phyloP scores from a whole-genome alignment of 2,329 filamentous ascomycete species.

The Fusarium sp. region DNA sequence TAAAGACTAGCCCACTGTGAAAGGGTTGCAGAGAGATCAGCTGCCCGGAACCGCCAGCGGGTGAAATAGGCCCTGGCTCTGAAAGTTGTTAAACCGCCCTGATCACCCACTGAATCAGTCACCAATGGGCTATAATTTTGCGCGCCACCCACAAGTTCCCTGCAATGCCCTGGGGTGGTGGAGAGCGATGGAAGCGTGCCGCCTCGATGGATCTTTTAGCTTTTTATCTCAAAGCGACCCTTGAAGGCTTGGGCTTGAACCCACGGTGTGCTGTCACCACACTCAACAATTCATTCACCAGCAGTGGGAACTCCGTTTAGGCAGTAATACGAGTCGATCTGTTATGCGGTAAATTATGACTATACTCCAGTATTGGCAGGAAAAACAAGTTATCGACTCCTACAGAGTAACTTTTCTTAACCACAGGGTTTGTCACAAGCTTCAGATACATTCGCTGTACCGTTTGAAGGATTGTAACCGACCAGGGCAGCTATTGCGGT shows the following conservation, averaged over 20 bases:
- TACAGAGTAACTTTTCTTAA: neutral
- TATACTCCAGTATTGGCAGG: slow-evolving; percentile 8
- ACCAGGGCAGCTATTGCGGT: neutral
- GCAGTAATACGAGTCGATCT: slow-evolving; percentile 29
- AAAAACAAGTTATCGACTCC: slow-evolving; percentile 1
- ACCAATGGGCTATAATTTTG: slow-evolving; percentile 40
- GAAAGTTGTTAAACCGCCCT: slow-evolving; percentile 35
- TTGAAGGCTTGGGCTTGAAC: too few species aligned
- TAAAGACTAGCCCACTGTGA: slow-evolving; percentile 26
- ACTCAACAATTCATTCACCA: slow-evolving; percentile 11
- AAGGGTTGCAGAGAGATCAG: slow-evolving; percentile 34
- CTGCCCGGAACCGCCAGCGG: slow-evolving; percentile 24
- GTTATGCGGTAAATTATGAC: slow-evolving; percentile 17
- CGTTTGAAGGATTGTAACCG: neutral
- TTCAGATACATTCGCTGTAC: slow-evolving; percentile 1
- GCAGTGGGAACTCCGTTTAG: slow-evolving; percentile 20
- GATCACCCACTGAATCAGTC: slow-evolving; percentile 45
- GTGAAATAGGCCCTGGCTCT: slow-evolving; percentile 21
- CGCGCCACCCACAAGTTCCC: slow-evolving; percentile 41
- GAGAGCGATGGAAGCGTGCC: slow-evolving; percentile 21
- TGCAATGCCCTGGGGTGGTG: slow-evolving; percentile 22
- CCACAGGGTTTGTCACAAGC: slow-evolving; percentile 11
- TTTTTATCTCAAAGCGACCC: slow-evolving; percentile 14
- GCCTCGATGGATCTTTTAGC: slow-evolving; percentile 28
- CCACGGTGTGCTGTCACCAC: slow-evolving; percentile 4